phyloP scores from a whole-genome alignment of 768 basidiomycete species.

The Mycena leptocephala region DNA sequence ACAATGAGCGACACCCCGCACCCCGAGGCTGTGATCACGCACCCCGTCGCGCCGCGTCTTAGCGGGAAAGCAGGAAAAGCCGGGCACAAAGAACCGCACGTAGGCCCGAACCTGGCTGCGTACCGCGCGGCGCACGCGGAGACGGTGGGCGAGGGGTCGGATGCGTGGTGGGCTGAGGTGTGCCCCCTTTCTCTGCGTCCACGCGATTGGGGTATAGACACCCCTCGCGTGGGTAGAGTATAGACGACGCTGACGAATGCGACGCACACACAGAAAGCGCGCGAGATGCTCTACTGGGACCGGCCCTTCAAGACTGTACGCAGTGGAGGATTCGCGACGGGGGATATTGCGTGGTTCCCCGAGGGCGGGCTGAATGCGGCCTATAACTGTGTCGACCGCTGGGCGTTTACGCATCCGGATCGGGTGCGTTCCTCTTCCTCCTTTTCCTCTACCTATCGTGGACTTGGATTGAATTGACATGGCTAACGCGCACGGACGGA shows the following conservation, averaged over 20 bases:
- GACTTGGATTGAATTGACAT: no score
- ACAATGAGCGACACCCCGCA: no score
- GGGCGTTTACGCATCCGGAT: slow-evolving; percentile 93
- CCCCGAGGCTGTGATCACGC: slow-evolving; percentile 48
- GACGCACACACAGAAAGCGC: slow-evolving; percentile 68
- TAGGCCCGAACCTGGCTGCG: slow-evolving; percentile 85
- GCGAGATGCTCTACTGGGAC: slow-evolving; percentile 88
- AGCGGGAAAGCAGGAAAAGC: slow-evolving; percentile 54
- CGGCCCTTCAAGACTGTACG: slow-evolving; percentile 91
- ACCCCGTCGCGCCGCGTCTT: slow-evolving; percentile 87
- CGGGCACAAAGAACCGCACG: slow-evolving; percentile 74
- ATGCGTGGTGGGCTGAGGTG: slow-evolving; percentile 94
- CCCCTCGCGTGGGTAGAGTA: no score
- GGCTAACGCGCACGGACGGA: no score
- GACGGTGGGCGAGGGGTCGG: slow-evolving; percentile 84
- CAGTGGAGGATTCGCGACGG: slow-evolving; percentile 86
- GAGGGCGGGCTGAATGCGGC: slow-evolving; percentile 94
- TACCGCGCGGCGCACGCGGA: slow-evolving; percentile 78
- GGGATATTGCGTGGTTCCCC: slow-evolving; percentile 96
- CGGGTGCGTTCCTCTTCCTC: no score
- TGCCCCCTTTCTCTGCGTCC: no score
- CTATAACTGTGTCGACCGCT: slow-evolving; percentile 98
- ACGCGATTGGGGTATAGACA: no score
- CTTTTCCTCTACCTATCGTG: no score
- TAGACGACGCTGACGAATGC: not conserved